Conservation (phyloP, 441 rosid genomes). For the Gossypium lobatum region DNA sequence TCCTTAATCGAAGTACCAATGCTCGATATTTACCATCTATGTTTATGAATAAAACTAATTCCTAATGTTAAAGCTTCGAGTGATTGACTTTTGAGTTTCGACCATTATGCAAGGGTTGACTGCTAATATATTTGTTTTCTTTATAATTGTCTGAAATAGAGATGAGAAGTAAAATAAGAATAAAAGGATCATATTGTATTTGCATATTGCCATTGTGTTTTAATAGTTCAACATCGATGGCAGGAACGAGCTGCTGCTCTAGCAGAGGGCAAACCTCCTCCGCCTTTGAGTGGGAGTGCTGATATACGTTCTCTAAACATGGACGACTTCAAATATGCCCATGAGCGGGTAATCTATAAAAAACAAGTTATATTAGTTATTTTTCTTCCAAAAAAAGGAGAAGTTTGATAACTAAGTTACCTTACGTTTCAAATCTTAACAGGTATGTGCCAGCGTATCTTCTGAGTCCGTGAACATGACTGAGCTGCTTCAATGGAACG, state of each 20-base stretch:
- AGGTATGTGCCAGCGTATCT: constrained; percentile 96
- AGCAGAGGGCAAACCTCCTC: constrained; percentile 62
- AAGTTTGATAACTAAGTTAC: neutral
- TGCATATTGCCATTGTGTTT: neutral
- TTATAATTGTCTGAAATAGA: neutral
- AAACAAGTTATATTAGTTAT: neutral
- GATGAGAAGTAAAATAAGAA: neutral
- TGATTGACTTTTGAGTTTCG: neutral
- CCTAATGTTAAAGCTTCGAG: neutral
- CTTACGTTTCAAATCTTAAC: constrained; percentile 9
- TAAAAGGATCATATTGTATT: neutral
- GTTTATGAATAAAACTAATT: constrained; percentile 5
- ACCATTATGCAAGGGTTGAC: neutral
- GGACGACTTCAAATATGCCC: constrained; percentile 66
- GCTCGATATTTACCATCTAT: neutral
- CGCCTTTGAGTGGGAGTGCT: constrained; percentile 59
- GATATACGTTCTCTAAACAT: constrained; percentile 59
- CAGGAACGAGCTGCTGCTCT: constrained; percentile 60
- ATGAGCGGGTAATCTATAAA: constrained; percentile 49
- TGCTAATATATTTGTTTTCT: neutral
- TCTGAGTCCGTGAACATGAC: constrained; percentile 86
- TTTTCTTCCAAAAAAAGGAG: neutral
- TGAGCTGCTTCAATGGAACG: constrained; percentile 87
- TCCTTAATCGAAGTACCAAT: neutral
- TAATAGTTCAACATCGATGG: constrained; percentile 12